Conservation (phyloP, 805 yeast species). For the Cyberlindnera xishuangbannaensis region DNA sequence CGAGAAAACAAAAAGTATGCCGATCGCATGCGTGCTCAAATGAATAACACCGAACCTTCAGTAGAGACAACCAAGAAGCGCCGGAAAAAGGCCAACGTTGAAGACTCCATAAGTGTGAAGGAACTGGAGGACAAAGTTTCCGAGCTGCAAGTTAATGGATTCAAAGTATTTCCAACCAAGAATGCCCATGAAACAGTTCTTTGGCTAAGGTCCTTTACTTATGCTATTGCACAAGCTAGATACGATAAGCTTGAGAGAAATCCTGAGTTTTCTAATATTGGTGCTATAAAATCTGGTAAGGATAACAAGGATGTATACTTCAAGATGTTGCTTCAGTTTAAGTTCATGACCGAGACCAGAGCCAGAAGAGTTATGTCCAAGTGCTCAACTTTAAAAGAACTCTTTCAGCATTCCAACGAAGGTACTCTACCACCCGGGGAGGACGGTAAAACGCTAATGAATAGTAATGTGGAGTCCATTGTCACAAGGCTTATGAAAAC, state of each 20-base stretch:
- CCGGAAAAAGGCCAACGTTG: conserved; percentile 2
- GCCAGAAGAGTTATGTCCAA: conserved; percentile 39
- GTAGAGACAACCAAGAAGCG: neutral
- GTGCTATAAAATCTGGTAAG: conserved; percentile 48
- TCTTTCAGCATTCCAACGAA: conserved; percentile 24
- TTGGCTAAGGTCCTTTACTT: conserved; percentile 53
- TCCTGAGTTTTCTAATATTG: conserved; percentile 48
- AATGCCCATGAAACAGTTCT: conserved; percentile 39
- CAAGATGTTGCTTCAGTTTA: conserved; percentile 50
- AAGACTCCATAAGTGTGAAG: conserved; percentile 7
- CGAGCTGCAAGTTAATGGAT: conserved; percentile 40
- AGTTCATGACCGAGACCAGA: conserved; percentile 47
- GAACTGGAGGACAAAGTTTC: conserved; percentile 38
- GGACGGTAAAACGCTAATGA: conserved; percentile 40
- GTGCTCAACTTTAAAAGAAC: conserved; percentile 33
- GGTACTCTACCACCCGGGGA: conserved; percentile 35
- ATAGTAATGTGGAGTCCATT: conserved; percentile 45
- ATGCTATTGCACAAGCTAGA: conserved; percentile 45
- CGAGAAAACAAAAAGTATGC: conserved; percentile 42
- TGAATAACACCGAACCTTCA: conserved; percentile 2
- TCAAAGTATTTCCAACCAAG: conserved; percentile 47
- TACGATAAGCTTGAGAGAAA: conserved; percentile 54
- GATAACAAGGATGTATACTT: conserved; percentile 40
- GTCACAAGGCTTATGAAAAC: conserved; percentile 44
- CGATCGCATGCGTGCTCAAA: conserved; percentile 26